Percentiles rank a stretch among this genome's conserved stretches.
These are phyloP conservation scores for Psilocybe tampanensis DNA, from an alignment of 768 basidiomycete genomes.

Conservation along the genomic window DNA sequence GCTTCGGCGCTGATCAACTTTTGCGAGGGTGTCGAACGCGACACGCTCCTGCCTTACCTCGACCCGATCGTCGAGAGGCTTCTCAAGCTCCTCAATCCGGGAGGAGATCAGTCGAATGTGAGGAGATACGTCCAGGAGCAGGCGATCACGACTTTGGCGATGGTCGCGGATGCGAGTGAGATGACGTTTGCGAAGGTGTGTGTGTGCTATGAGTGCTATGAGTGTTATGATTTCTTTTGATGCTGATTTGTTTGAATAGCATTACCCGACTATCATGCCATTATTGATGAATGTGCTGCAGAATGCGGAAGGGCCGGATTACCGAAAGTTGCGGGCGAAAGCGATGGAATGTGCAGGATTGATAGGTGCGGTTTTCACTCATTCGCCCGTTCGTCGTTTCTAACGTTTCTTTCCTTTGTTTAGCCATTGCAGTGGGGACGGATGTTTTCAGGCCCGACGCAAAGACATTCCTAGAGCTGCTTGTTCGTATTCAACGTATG, in stretches of 20 bases:
- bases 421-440: conserved; percentile 86
- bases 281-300: conserved; percentile 74
- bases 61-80: conserved; percentile 79
- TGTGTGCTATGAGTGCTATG: too few relatives aligned
- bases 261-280: conserved; percentile 25
- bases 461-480: conserved; percentile 64
- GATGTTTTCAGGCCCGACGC: conserved; percentile 81
- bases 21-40: conserved; percentile 81
- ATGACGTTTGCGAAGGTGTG: conserved; percentile 54
- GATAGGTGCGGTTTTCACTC: conserved; percentile 56
- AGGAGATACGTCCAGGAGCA: conserved; percentile 83
- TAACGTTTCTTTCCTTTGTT: neutral
- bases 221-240: too few relatives aligned
- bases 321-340: conserved; percentile 71
- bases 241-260: too few relatives aligned
- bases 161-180: conserved; percentile 88
- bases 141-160: conserved; percentile 84
- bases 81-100: conserved; percentile 64
- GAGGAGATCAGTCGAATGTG: conserved; percentile 42
- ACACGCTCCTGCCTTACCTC: conserved; percentile 75
- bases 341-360: conserved; percentile 92
- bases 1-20: conserved; percentile 90
- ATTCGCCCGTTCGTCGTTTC: neutral
- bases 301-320: conserved; percentile 68
- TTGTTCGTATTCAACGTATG: conserved; percentile 80